phyloP scores from a whole-genome alignment of 805 yeast species.

The Suhomyces pyralidae region DNA sequence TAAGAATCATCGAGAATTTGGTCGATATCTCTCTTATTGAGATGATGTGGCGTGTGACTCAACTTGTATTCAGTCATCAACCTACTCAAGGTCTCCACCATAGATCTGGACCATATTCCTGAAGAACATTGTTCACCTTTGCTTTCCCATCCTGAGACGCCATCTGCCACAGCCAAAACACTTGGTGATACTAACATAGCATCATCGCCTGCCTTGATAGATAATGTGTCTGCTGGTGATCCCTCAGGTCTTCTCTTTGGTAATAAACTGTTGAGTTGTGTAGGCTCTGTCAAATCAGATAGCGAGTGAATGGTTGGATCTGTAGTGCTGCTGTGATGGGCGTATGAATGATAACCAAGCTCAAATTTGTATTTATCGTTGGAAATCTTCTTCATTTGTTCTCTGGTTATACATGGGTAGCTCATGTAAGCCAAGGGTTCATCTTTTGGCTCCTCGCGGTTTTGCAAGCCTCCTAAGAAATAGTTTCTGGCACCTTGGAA shows the following conservation, averaged over 20 bases:
- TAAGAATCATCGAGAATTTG: constrained; percentile 46
- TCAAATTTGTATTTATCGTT: constrained; percentile 43
- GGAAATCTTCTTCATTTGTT: constrained; percentile 35
- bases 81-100: constrained; percentile 50
- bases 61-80: constrained; percentile 44
- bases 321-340: constrained; percentile 42
- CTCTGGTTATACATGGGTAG: constrained; percentile 40
- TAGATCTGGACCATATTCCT: constrained; percentile 52
- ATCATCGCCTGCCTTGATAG: constrained; percentile 55
- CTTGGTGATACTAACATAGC: constrained; percentile 55
- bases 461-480: constrained; percentile 18
- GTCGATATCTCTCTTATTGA: constrained; percentile 41
- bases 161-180: constrained; percentile 54
- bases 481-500: constrained; percentile 22
- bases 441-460: constrained; percentile 15
- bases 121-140: constrained; percentile 39
- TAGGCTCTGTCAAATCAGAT: constrained; percentile 49
- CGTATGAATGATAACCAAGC: constrained; percentile 44
- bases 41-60: constrained; percentile 34
- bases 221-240: constrained; percentile 49
- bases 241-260: constrained; percentile 53
- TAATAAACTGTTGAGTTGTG: constrained; percentile 41
- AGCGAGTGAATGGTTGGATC: constrained; percentile 45
- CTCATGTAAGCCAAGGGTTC: constrained; percentile 37
- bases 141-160: constrained; percentile 56